These are phyloP conservation scores for Melampsora americana DNA, from an alignment of 1,284 basidiomycete genomes.

Conservation along the genomic window DNA sequence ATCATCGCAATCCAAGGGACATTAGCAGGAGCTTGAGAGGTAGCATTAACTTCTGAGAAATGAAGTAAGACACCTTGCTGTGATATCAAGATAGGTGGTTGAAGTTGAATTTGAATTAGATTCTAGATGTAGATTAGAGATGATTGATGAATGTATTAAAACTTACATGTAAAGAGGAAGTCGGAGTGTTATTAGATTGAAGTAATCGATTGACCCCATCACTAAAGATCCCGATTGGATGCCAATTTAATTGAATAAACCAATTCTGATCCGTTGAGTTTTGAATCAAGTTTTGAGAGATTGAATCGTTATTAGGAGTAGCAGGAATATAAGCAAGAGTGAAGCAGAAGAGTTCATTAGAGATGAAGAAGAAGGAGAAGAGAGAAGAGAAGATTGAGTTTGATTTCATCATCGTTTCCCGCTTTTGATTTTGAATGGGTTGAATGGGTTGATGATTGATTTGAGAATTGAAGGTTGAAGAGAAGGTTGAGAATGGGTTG, in stretches of 20 bases:
- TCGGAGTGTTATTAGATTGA: conserved; percentile 5
- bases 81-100: neutral
- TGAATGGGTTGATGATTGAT: too few relatives aligned
- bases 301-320: too few relatives aligned
- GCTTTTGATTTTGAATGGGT: too few relatives aligned
- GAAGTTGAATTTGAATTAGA: neutral
- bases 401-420: too few relatives aligned
- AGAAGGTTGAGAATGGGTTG: too few relatives aligned
- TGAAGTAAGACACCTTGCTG: conserved; percentile 50
- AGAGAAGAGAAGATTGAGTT: neutral
- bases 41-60: conserved; percentile 49
- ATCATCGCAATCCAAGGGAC: conserved; percentile 87
- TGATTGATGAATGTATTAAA: neutral
- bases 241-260: conserved; percentile 43
- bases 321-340: conserved; percentile 36
- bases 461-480: too few relatives aligned
- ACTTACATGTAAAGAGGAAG: conserved; percentile 19
- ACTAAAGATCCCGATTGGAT: conserved; percentile 34
- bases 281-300: too few relatives aligned
- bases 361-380: neutral
- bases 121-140: neutral
- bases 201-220: conserved; percentile 34
- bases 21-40: conserved; percentile 56
- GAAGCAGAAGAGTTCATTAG: neutral
- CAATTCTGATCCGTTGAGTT: conserved; percentile 2